Evolutionary conservation across 768 basidiomycete species (phyloP), one percentile per base, ranked within the genome.

Genomic region (Ramaria sp.): DNA sequence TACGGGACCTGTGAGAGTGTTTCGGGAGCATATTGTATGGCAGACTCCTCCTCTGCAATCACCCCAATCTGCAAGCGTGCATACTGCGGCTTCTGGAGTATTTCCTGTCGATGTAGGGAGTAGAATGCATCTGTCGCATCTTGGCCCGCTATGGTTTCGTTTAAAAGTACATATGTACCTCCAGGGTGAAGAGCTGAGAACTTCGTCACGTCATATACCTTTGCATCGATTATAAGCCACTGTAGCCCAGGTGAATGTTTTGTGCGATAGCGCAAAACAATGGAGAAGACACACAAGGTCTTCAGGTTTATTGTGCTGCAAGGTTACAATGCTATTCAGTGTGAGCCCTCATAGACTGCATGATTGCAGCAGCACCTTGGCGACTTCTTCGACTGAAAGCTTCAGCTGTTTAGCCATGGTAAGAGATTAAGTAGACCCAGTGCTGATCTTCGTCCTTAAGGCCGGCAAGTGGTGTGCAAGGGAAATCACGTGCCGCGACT

Each of bases 161-260:
- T 78, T 59, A 77, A 77, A 27, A 90, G 70, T 5, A 95, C 90
- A 32, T 79, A 83, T 25, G 78, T 65, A 9, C 93, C 92, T 50
- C 93, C 79, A 0, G 91, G 94, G 63, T 98, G 94, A 48, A 96
- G 68, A 57, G 81, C 72, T 22, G 81, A 83, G 61, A 98, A 96
- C 57, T 78, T 81, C 37, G 85, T 79, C 28, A 98, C 66, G 63
- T 91, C 80, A 55, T 85, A 92, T 27, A 92, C 87, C 61, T 83
- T 86, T 7, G 84, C 71, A 65, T 92, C 88, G 49, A 92, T 74
- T 34, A 86, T 71, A 42, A 92, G 75, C 88, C 91, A 93, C 82
- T 91, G 60, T 2, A 61, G 13, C 56, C 56, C 2, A 32, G 38
- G 38, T 18, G 6, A 18, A 51, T 24, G 16, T 13, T 34, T 34